Evolutionary conservation across 805 yeast species (phyloP).

Genomic region (Wickerhamomyces tratensis): DNA sequence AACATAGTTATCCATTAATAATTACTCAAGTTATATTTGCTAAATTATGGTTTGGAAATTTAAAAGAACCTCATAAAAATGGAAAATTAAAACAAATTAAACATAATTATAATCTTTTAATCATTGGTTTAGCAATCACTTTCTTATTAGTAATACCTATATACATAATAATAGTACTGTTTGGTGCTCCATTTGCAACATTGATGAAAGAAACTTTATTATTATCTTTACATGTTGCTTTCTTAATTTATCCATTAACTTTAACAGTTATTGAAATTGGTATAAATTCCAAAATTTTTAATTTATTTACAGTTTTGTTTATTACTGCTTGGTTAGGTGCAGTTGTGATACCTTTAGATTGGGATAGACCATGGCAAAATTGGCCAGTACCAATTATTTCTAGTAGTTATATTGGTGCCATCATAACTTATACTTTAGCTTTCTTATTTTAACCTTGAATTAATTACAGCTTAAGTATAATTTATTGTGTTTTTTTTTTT

Average conservation of each 20-base stretch:
- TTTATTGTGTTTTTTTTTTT: no score
- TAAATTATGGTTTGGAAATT: not conserved
- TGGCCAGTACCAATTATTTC: slow-evolving; percentile 87
- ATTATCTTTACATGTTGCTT: slow-evolving; percentile 51
- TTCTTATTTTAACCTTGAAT: no score
- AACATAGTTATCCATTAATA: not conserved
- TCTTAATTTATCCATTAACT: slow-evolving; percentile 55
- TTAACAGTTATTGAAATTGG: slow-evolving; percentile 45
- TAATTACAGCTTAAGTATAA: no score
- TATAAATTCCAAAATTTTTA: slow-evolving; percentile 17
- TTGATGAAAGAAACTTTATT: slow-evolving; percentile 45
- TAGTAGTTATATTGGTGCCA: slow-evolving; percentile 72
- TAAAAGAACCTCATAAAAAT: not conserved
- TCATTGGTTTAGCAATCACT: slow-evolving; percentile 8
- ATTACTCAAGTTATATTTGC: not conserved
- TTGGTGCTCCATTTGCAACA: slow-evolving; percentile 74
- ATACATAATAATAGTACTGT: slow-evolving; percentile 36
- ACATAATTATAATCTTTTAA: slow-evolving; percentile 1
- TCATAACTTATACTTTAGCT: slow-evolving; percentile 42
- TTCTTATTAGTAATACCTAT: slow-evolving; percentile 17
- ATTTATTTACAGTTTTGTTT: slow-evolving; percentile 22
- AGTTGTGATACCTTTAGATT: slow-evolving; percentile 87
- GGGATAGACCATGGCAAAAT: slow-evolving; percentile 96
- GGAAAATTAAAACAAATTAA: not conserved
- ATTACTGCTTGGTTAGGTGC: slow-evolving; percentile 91